These are phyloP conservation scores for Lactarius tabidus DNA, from an alignment of 768 basidiomycete genomes.

Conservation along the genomic window DNA sequence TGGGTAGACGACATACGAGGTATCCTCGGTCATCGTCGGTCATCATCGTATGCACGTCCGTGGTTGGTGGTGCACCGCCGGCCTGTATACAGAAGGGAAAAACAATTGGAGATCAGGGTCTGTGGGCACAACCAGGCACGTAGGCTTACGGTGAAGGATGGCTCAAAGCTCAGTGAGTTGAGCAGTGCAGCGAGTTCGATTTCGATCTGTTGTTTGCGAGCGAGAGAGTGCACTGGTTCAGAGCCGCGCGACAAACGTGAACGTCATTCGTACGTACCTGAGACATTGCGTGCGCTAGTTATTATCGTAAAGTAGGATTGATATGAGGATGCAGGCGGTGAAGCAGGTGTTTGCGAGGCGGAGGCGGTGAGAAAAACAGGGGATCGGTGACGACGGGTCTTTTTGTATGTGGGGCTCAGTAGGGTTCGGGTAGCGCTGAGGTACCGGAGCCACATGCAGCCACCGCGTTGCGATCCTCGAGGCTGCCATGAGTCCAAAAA, in stretches of 20 bases:
- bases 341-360: not conserved
- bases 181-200: slow-evolving; percentile 23
- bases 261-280: not conserved
- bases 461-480: slow-evolving; percentile 11
- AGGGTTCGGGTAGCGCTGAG: slow-evolving; percentile 1
- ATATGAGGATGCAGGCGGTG: not conserved
- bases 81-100: not conserved
- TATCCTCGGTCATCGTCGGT: slow-evolving; percentile 15
- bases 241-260: not conserved
- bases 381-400: not conserved
- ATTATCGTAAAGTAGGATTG: not conserved
- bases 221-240: not conserved
- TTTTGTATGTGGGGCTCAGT: slow-evolving; percentile 13
- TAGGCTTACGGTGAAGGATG: slow-evolving; percentile 3
- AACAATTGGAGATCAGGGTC: not conserved
- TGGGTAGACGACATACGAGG: slow-evolving; percentile 7
- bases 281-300: not conserved
- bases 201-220: too few species aligned
- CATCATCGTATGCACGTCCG: slow-evolving; percentile 9
- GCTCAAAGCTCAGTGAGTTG: slow-evolving; percentile 15
- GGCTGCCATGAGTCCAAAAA: not conserved
- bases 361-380: not conserved
- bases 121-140: not conserved
- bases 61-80: not conserved
- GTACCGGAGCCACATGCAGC: slow-evolving; percentile 5